Evolutionary conservation across 2,329 filamentous ascomycete species (phyloP).

Genomic region (Colletotrichum sp.): DNA sequence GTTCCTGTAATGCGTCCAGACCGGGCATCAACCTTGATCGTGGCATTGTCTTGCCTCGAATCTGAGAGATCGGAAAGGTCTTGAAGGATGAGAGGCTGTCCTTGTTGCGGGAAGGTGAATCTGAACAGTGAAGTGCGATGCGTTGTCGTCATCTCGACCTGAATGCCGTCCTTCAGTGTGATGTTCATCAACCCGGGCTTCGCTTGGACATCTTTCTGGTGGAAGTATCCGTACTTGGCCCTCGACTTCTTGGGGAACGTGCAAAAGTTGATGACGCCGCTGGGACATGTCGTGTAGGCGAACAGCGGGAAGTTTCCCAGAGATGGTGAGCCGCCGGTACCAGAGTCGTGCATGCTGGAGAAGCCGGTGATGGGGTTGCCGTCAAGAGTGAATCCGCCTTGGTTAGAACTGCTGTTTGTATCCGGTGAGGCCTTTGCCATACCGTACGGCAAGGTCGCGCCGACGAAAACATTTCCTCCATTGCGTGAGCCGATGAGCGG

Average conservation of each 20-base stretch:
- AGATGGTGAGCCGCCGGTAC: slow-evolving; percentile 63
- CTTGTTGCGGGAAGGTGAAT: slow-evolving; percentile 62
- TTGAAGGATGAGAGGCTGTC: slow-evolving; percentile 65
- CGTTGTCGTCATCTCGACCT: slow-evolving; percentile 70
- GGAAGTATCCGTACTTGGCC: slow-evolving; percentile 47
- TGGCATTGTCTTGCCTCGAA: slow-evolving; percentile 63
- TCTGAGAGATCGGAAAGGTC: slow-evolving; percentile 70
- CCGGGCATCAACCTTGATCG: slow-evolving; percentile 55
- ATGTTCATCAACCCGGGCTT: slow-evolving; percentile 71
- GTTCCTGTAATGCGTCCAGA: slow-evolving; percentile 69
- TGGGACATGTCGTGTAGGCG: slow-evolving; percentile 65
- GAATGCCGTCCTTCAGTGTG: slow-evolving; percentile 60
- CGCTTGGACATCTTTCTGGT: slow-evolving; percentile 57
- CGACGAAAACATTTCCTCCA: slow-evolving; percentile 48
- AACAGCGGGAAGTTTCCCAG: slow-evolving; percentile 79
- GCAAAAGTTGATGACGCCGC: slow-evolving; percentile 67
- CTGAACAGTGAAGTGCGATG: slow-evolving; percentile 71
- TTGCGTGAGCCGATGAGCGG: slow-evolving; percentile 47
- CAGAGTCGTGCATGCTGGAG: slow-evolving; percentile 63
- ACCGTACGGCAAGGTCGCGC: slow-evolving; percentile 48
- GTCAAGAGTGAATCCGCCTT: slow-evolving; percentile 63
- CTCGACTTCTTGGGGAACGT: slow-evolving; percentile 57
- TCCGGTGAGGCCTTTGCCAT: slow-evolving; percentile 66
- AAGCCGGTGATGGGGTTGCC: slow-evolving; percentile 57
- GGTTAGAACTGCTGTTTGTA: slow-evolving; percentile 56